These are phyloP conservation scores for Pisolithus sp. DNA, from an alignment of 768 basidiomycete genomes.

Conservation along the genomic window DNA sequence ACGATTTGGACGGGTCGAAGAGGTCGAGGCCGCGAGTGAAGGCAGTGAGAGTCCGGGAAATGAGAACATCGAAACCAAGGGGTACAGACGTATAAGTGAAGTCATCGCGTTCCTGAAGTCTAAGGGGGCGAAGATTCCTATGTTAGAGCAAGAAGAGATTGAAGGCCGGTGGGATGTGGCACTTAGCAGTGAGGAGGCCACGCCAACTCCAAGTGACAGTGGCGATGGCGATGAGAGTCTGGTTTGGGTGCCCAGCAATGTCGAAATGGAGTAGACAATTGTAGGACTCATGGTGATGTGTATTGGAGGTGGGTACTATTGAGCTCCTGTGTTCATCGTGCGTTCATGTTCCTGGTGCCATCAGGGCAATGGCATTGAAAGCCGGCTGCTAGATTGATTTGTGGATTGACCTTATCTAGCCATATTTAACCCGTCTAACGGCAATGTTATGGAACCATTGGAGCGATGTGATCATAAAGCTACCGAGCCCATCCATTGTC, in stretches of 20 bases:
- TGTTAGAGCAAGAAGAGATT: slow-evolving; percentile 36
- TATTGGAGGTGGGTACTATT: background rate
- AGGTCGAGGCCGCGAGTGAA: slow-evolving; percentile 17
- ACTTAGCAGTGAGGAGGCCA: slow-evolving; percentile 48
- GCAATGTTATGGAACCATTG: too few relatives aligned
- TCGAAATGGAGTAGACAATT: slow-evolving; percentile 6
- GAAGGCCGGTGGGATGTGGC: slow-evolving; percentile 66
- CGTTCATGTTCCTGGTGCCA: too few relatives aligned
- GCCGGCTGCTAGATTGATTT: too few relatives aligned
- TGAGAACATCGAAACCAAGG: slow-evolving; percentile 26
- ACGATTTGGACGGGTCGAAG: slow-evolving; percentile 35
- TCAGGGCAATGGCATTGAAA: too few relatives aligned
- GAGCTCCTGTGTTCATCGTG: background rate
- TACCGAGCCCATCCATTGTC: too few relatives aligned
- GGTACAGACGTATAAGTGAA: slow-evolving; percentile 64
- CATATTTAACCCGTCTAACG: too few relatives aligned
- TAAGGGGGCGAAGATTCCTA: slow-evolving; percentile 65
- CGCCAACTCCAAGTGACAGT: slow-evolving; percentile 19
- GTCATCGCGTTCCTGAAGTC: slow-evolving; percentile 63
- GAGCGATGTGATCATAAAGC: too few relatives aligned
- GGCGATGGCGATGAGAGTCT: slow-evolving; percentile 25
- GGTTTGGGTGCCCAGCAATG: slow-evolving; percentile 25
- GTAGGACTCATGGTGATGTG: slow-evolving; percentile 3
- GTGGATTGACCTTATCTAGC: too few relatives aligned
- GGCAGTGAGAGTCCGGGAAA: slow-evolving; percentile 19